These are phyloP conservation scores for Artomyces pyxidatus DNA, from an alignment of 768 basidiomycete genomes.

Conservation along the genomic window DNA sequence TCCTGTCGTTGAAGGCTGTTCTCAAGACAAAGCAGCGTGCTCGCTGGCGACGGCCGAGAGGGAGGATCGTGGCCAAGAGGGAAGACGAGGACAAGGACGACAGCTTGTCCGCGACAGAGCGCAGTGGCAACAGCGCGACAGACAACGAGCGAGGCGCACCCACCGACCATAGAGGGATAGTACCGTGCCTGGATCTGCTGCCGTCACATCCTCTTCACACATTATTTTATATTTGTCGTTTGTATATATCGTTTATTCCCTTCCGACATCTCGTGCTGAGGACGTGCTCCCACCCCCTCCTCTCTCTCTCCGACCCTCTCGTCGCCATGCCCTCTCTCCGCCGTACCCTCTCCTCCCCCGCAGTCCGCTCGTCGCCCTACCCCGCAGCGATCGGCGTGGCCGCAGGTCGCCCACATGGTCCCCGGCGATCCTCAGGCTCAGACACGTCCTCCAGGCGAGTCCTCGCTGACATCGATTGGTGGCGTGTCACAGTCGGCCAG, in stretches of 20 bases:
- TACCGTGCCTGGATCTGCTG: neutral
- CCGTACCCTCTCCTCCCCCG: slow-evolving; percentile 63
- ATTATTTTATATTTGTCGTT: neutral
- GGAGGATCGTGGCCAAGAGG: neutral
- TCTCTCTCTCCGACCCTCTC: slow-evolving; percentile 26
- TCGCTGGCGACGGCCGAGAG: neutral
- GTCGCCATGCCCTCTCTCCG: slow-evolving; percentile 71
- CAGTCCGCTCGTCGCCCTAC: slow-evolving; percentile 66
- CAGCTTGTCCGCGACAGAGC: neutral
- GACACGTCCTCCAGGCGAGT: slow-evolving; percentile 59
- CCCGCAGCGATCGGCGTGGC: slow-evolving; percentile 31
- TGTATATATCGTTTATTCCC: neutral
- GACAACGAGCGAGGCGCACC: neutral
- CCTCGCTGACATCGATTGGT: slow-evolving; percentile 84
- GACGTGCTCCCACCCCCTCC: slow-evolving; percentile 28
- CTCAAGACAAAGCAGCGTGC: neutral
- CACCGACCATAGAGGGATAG: neutral
- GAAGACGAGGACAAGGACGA: neutral
- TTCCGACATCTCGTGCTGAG: neutral
- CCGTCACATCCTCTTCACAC: too few relatives aligned
- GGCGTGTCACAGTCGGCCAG: slow-evolving; percentile 72
- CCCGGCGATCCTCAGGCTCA: slow-evolving; percentile 61
- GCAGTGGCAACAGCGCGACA: neutral
- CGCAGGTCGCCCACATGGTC: slow-evolving; percentile 18
- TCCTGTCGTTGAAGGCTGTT: neutral